Percentiles rank a stretch among this genome's conserved stretches.
phyloP scores from a whole-genome alignment of 2,329 filamentous ascomycete species.

The Blumeria hordei region DNA sequence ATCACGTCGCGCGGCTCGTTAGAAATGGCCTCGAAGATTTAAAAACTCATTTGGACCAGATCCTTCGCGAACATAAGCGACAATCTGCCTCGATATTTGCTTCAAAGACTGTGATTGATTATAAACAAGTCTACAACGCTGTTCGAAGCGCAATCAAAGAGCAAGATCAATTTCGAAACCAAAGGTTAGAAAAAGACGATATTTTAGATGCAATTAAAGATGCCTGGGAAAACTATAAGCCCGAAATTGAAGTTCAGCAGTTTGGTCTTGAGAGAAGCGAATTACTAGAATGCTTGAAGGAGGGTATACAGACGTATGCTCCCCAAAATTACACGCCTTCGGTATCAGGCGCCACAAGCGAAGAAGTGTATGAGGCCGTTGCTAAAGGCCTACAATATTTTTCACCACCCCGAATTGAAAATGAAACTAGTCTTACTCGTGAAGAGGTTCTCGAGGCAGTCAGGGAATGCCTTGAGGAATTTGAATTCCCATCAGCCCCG shows the following conservation, averaged over 20 bases:
- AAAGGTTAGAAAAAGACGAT: slow-evolving; percentile 48
- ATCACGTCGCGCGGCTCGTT: slow-evolving; percentile 55
- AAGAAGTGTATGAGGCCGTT: slow-evolving; percentile 67
- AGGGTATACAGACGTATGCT: slow-evolving; percentile 58
- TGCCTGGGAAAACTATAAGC: slow-evolving; percentile 85
- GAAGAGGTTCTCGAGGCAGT: slow-evolving; percentile 71
- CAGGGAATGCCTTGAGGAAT: slow-evolving; percentile 64
- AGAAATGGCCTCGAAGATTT: slow-evolving; percentile 61
- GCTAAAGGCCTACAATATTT: slow-evolving; percentile 71
- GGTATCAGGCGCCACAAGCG: slow-evolving; percentile 41
- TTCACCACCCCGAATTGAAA: slow-evolving; percentile 45
- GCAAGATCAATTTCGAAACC: slow-evolving; percentile 23
- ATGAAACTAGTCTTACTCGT: slow-evolving; percentile 43
- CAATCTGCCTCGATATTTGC: slow-evolving; percentile 39
- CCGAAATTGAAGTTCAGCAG: slow-evolving; percentile 74
- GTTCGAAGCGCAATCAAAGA: slow-evolving; percentile 50
- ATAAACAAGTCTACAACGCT: slow-evolving; percentile 65
- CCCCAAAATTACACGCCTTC: slow-evolving; percentile 18
- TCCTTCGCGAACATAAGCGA: slow-evolving; percentile 51
- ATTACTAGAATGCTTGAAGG: slow-evolving; percentile 61
- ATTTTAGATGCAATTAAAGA: slow-evolving; percentile 71
- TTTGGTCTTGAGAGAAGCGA: slow-evolving; percentile 80
- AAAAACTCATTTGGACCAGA: slow-evolving; percentile 58
- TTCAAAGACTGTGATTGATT: slow-evolving; percentile 43
- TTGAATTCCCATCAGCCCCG: slow-evolving; percentile 47